Conservation (phyloP, 2,329 filamentous ascomycete genomes). For the Monilinia fructicola region DNA sequence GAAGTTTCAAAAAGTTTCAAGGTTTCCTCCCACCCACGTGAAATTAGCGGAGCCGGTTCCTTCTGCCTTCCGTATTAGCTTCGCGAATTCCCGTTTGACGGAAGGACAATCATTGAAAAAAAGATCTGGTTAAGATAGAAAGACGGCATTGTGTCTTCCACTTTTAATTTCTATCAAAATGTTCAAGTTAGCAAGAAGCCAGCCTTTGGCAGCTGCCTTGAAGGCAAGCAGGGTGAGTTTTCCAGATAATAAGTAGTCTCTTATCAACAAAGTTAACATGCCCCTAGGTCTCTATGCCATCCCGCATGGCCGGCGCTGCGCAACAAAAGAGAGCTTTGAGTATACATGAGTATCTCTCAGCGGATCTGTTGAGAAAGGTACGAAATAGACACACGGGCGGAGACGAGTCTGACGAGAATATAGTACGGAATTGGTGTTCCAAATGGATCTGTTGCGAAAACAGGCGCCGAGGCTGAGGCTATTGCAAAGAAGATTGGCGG, state of each 20-base stretch:
- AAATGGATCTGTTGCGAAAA: conserved; percentile 82
- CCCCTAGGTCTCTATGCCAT: conserved; percentile 48
- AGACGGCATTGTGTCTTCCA: conserved; percentile 33
- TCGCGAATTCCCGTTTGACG: conserved; percentile 24
- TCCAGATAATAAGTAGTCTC: conserved; percentile 28
- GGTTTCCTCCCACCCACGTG: conserved; percentile 27
- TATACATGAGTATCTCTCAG: conserved; percentile 98
- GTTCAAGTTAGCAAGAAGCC: conserved; percentile 84
- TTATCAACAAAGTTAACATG: conserved; percentile 35
- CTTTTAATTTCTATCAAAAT: conserved; percentile 53
- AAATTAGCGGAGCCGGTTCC: conserved; percentile 19
- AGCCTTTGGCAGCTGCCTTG: conserved; percentile 76
- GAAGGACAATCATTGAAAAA: conserved; percentile 24
- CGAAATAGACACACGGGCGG: conserved; percentile 7
- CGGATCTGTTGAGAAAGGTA: conserved; percentile 80
- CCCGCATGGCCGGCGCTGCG: conserved; percentile 62
- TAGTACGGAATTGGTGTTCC: conserved; percentile 95
- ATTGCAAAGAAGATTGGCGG: conserved; percentile 87
- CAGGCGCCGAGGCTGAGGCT: conserved; percentile 81
- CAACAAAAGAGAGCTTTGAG: conserved; percentile 86
- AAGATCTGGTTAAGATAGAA: conserved; percentile 24
- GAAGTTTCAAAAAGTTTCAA: neutral
- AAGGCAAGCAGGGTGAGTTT: conserved; percentile 70
- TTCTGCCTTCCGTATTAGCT: conserved; percentile 28
- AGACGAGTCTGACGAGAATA: conserved; percentile 37